phyloP scores from a whole-genome alignment of 2,329 filamentous ascomycete species.

The Dactylonectria estremocensis region DNA sequence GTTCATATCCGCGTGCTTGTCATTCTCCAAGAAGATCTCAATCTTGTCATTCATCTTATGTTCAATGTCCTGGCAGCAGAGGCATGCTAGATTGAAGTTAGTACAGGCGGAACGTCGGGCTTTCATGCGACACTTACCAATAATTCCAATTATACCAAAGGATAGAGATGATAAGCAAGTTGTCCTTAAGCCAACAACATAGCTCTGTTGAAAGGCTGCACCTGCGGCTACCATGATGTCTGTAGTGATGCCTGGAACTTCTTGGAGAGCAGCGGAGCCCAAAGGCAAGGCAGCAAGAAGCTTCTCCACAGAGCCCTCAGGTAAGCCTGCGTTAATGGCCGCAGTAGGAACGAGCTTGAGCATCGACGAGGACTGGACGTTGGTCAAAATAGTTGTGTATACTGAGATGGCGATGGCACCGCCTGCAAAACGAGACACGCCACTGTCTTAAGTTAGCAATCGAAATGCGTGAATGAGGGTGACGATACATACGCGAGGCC shows the following conservation, averaged over 20 bases:
- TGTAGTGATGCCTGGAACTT: slow-evolving; percentile 47
- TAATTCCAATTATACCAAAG: slow-evolving; percentile 51
- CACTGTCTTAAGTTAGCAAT: slow-evolving; percentile 37
- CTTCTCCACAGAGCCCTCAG: slow-evolving; percentile 47
- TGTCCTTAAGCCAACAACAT: slow-evolving; percentile 49
- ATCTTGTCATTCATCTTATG: slow-evolving; percentile 57
- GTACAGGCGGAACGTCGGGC: neutral
- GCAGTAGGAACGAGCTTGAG: slow-evolving; percentile 53
- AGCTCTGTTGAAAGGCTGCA: slow-evolving; percentile 51
- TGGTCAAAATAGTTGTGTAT: slow-evolving; percentile 60
- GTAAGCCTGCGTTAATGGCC: slow-evolving; percentile 53
- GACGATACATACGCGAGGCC: slow-evolving; percentile 36
- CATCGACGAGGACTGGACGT: slow-evolving; percentile 51
- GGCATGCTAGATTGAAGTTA: slow-evolving; percentile 4
- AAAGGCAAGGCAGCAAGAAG: slow-evolving; percentile 50
- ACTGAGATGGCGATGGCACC: slow-evolving; percentile 59
- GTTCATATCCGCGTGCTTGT: slow-evolving; percentile 51
- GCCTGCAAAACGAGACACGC: slow-evolving; percentile 60
- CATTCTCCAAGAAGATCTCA: slow-evolving; percentile 54
- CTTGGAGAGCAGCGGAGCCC: slow-evolving; percentile 40
- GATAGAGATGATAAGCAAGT: slow-evolving; percentile 50
- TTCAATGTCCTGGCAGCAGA: slow-evolving; percentile 52
- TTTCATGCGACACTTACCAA: slow-evolving; percentile 40
- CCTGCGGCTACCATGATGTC: slow-evolving; percentile 48
- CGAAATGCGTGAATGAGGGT: slow-evolving; percentile 47